phyloP scores from a whole-genome alignment of 2,329 filamentous ascomycete genomes.

The Hymenoscyphus linearis region DNA sequence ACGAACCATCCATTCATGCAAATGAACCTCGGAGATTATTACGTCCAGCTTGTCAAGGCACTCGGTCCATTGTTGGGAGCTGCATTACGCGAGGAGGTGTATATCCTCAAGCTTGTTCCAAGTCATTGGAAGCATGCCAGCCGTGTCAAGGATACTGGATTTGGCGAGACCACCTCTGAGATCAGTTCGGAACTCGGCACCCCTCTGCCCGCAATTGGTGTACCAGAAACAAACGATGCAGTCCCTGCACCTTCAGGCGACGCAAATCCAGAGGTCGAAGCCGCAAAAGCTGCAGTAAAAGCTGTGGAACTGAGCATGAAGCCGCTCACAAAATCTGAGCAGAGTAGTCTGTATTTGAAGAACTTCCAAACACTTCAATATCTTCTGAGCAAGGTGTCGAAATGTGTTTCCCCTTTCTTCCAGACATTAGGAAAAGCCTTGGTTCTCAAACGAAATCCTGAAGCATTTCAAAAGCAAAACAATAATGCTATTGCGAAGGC shows the following conservation, averaged over 20 bases:
- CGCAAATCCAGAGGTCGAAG: conserved; percentile 1
- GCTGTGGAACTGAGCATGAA: conserved; percentile 20
- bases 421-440: conserved; percentile 80
- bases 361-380: conserved; percentile 76
- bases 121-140: conserved; percentile 48
- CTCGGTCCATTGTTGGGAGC: conserved; percentile 74
- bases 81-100: conserved; percentile 79
- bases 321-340: conserved; percentile 40
- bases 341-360: conserved; percentile 47
- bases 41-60: conserved; percentile 65
- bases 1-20: conserved; percentile 59
- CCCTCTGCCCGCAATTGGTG: conserved; percentile 9
- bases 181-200: conserved; percentile 13
- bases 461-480: conserved; percentile 50
- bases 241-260: not conserved
- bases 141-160: conserved; percentile 22
- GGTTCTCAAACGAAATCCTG: conserved; percentile 67
- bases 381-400: conserved; percentile 72
- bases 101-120: conserved; percentile 68
- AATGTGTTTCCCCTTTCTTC: conserved; percentile 77
- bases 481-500: conserved; percentile 56
- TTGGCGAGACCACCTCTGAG: conserved; percentile 18
- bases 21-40: conserved; percentile 82
- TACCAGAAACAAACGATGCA: not conserved
- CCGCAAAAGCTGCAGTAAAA: not conserved